These are phyloP conservation scores for Aquilaria malaccensis DNA, from an alignment of 345 rosid genomes.

Conservation along the genomic window DNA sequence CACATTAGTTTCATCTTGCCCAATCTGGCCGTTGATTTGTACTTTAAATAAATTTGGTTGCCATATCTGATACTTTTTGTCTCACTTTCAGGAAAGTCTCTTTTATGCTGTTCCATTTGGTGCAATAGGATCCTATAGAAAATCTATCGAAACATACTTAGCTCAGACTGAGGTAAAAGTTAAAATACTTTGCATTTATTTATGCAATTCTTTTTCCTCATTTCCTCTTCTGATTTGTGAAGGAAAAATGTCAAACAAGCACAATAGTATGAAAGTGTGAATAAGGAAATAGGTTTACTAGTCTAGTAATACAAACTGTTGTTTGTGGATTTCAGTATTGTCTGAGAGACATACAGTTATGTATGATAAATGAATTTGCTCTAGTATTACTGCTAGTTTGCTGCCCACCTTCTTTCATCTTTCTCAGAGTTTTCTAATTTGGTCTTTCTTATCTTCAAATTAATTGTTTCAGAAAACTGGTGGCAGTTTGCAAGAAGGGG, in stretches of 20 bases:
- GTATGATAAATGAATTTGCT: background rate
- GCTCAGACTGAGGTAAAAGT: constrained; percentile 44
- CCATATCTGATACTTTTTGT: constrained; percentile 12
- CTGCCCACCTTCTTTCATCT: no score
- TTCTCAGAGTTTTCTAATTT: background rate
- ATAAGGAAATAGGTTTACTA: background rate
- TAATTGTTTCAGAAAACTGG: constrained; percentile 50
- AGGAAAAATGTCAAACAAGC: background rate
- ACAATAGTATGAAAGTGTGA: background rate
- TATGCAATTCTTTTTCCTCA: background rate
- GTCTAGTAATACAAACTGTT: background rate
- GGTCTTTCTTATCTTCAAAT: constrained; percentile 7
- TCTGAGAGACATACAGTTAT: background rate
- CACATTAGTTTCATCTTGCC: background rate
- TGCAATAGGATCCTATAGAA: constrained; percentile 73
- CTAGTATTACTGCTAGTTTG: background rate
- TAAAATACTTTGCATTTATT: constrained; percentile 1
- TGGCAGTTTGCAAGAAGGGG: constrained; percentile 75
- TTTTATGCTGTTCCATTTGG: constrained; percentile 84
- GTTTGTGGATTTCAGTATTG: background rate
- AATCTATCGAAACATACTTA: constrained; percentile 71
- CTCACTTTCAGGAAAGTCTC: constrained; percentile 74
- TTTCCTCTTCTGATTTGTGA: constrained; percentile 6
- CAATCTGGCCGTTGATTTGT: constrained; percentile 2
- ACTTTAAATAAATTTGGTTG: constrained; percentile 4